These are phyloP conservation scores for Solidago caesia DNA, from an alignment of 129 eudicot species.

Conservation along the genomic window DNA sequence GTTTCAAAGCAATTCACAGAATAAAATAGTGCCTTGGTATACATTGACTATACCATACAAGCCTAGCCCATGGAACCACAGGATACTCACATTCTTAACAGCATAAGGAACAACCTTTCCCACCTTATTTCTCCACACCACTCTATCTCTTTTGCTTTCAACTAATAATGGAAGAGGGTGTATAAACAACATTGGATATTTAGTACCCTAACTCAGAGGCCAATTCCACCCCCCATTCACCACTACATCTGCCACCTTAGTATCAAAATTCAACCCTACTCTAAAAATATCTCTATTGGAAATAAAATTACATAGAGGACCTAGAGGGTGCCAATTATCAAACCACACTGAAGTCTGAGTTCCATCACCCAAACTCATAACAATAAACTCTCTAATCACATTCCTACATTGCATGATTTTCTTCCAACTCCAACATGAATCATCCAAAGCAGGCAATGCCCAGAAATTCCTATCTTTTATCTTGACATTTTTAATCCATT, in stretches of 20 bases:
- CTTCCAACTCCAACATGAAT: background rate
- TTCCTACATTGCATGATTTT: background rate
- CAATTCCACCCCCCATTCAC: background rate
- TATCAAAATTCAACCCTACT: background rate
- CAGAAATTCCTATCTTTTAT: too few relatives aligned
- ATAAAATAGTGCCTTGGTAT: background rate
- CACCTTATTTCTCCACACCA: background rate
- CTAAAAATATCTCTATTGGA: background rate
- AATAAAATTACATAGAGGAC: background rate
- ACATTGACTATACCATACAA: background rate
- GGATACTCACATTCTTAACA: background rate
- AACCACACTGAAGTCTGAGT: background rate
- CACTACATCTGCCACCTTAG: background rate
- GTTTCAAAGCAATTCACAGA: background rate
- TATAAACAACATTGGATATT: too few relatives aligned
- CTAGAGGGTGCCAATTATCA: background rate
- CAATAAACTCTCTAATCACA: too few relatives aligned
- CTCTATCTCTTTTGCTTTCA: background rate
- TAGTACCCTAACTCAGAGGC: background rate
- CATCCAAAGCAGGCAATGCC: background rate
- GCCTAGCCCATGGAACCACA: background rate
- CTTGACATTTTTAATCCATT: background rate
- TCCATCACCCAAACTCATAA: background rate
- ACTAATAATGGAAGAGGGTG: background rate
- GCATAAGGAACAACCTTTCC: background rate